Percentiles rank a stretch among this genome's conserved stretches.
These are phyloP conservation scores for Strobilomyces dryophilus DNA, from an alignment of 768 basidiomycete species.

Conservation along the genomic window DNA sequence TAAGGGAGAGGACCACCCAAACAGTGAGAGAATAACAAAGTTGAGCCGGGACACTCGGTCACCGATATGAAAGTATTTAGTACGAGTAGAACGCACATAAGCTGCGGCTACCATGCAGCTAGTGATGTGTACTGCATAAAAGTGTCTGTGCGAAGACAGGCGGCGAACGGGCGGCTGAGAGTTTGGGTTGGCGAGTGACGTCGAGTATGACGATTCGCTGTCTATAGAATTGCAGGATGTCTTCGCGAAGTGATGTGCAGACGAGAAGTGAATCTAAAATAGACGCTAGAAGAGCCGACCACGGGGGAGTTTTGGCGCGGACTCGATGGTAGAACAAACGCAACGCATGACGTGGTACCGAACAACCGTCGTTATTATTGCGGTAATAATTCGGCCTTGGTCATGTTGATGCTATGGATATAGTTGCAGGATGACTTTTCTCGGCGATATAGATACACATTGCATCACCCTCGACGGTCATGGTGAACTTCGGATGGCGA, in stretches of 20 bases:
- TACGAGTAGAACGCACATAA: background rate
- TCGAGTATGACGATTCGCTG: slow-evolving; percentile 12
- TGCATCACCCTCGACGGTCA: slow-evolving; percentile 15
- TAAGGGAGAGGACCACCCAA: slow-evolving; percentile 4
- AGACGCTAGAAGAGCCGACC: slow-evolving; percentile 15
- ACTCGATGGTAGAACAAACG: slow-evolving; percentile 22
- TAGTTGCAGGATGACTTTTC: slow-evolving; percentile 17
- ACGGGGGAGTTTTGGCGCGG: slow-evolving; percentile 11
- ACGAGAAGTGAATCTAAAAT: slow-evolving; percentile 18
- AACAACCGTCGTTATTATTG: slow-evolving; percentile 17
- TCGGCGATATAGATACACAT: slow-evolving; percentile 22
- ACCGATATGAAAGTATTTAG: slow-evolving; percentile 1
- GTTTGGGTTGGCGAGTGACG: slow-evolving; percentile 10
- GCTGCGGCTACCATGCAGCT: background rate
- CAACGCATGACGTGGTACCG: slow-evolving; percentile 11
- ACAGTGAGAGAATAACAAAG: slow-evolving; percentile 3
- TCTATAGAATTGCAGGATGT: slow-evolving; percentile 1
- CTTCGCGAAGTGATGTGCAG: slow-evolving; percentile 26
- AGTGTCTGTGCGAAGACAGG: background rate
- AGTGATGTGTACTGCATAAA: background rate
- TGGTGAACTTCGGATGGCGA: slow-evolving; percentile 49
- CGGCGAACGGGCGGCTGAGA: background rate
- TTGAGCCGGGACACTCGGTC: background rate
- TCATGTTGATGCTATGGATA: slow-evolving; percentile 12
- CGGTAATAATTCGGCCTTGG: slow-evolving; percentile 13